Evolutionary conservation across 176 grass and related monocot species (phyloP).

Genomic region (Tillandsia leiboldiana): DNA sequence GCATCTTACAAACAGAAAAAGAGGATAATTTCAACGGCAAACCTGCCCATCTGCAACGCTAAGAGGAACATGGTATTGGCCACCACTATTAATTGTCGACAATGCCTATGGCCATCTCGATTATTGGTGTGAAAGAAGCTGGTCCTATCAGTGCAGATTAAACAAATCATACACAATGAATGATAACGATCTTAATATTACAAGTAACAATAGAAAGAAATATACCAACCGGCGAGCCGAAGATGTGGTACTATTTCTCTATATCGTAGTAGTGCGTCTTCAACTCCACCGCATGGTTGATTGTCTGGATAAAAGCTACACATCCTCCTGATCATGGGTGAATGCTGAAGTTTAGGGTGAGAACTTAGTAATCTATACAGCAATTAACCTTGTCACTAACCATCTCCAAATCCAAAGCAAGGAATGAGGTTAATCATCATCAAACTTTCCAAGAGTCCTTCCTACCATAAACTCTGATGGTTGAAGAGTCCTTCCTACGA

Average conservation of each 20-base stretch:
- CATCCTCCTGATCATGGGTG: constrained; percentile 58
- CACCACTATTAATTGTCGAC: constrained; percentile 55
- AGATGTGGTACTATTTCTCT: constrained; percentile 65
- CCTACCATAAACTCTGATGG: constrained; percentile 55
- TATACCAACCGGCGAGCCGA: constrained; percentile 38
- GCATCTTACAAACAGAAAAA: background rate
- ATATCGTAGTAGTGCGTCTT: constrained; percentile 54
- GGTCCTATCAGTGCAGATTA: constrained; percentile 34
- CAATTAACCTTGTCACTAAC: constrained; percentile 11
- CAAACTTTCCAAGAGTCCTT: constrained; percentile 51
- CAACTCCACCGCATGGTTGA: constrained; percentile 50
- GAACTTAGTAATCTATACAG: background rate
- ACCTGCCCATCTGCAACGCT: constrained; percentile 92
- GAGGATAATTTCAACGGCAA: constrained; percentile 10
- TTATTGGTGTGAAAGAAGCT: constrained; percentile 76
- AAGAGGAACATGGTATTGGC: constrained; percentile 85
- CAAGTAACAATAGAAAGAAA: constrained; percentile 6
- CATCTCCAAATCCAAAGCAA: constrained; percentile 68
- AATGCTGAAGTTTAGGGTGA: constrained; percentile 30
- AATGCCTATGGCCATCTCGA: constrained; percentile 62
- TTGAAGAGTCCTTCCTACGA: background rate
- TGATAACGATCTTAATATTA: background rate
- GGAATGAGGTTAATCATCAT: constrained; percentile 74
- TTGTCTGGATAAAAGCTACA: constrained; percentile 74
- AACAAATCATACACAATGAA: constrained; percentile 1